A percentile compares a stretch with the other conserved stretches of the same genome.
phyloP scores from a whole-genome alignment of 2,329 filamentous ascomycete species.

The Sarocladiaceae sp. region DNA sequence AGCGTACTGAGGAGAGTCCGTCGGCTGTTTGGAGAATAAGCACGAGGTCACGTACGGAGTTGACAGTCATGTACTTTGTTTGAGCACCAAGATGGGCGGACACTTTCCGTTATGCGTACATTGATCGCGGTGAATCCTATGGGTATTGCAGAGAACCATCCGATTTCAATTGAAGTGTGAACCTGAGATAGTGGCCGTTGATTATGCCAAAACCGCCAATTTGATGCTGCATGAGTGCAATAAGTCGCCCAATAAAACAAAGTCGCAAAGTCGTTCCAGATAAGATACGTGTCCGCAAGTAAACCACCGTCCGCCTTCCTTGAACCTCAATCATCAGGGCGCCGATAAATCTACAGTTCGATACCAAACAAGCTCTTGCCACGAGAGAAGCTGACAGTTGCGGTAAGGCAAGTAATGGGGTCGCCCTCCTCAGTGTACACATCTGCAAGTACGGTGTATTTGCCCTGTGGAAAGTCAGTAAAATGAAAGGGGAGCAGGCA shows the following conservation, averaged over 20 bases:
- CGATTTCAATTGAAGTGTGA: background rate
- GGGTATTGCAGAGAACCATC: background rate
- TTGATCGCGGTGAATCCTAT: background rate
- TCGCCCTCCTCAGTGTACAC: slow-evolving; percentile 70
- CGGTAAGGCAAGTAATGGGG: slow-evolving; percentile 83
- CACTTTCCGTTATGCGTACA: background rate
- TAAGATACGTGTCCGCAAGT: background rate
- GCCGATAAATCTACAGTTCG: slow-evolving; percentile 32
- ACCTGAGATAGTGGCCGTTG: background rate
- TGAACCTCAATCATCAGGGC: background rate
- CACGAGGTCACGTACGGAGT: background rate
- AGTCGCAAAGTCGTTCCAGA: background rate
- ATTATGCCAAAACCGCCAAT: background rate
- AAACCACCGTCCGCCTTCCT: background rate
- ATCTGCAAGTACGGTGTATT: slow-evolving; percentile 84
- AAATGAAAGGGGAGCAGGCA: background rate
- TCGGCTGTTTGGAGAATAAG: slow-evolving; percentile 63
- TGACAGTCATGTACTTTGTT: background rate
- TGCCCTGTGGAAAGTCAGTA: slow-evolving; percentile 56
- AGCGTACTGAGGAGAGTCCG: slow-evolving; percentile 87
- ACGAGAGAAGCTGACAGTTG: slow-evolving; percentile 58
- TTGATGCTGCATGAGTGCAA: slow-evolving; percentile 7
- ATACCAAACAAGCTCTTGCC: slow-evolving; percentile 33
- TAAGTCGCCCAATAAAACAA: background rate
- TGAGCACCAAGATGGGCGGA: background rate